Base-by-base conservation (phyloP, 2,329 filamentous ascomycete species). In the Thelonectria rubi region DNA sequence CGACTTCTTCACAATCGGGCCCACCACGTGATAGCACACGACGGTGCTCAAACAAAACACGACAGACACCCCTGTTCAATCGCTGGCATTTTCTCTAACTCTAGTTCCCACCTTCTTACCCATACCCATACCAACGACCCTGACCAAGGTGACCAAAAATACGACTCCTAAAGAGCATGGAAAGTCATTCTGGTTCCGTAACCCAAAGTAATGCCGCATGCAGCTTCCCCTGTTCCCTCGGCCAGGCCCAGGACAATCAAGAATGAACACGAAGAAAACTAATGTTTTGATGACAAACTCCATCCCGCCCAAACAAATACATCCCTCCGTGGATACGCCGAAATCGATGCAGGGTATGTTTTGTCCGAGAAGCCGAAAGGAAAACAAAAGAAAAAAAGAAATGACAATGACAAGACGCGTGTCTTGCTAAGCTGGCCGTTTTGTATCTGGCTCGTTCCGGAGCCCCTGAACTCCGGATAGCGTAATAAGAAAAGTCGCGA, bases 321-420 rank as follows among this genome's bases (percentile, higher is more conserved):
- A 51, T 49, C 58, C 60, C 69, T 62, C 58, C 56, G 32, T 66
- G 43, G 60, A 57, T 61, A 60, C 70, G 70, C 70, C 70, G 51
- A 65, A 64, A 67, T 67, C 58, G 60, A 72, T 72, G 70, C 67
- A 68, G 70, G 70, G 68, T 72, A 72, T 72, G 69, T 70, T 71
- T 64, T 60, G 30, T 57, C 43, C 48, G 46, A 55, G 8, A 32
- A 50, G 34, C 39, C 34, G 37, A 47, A 42, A 55, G 24, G 10
- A 60, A 69, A 46, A 67, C 5, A 30, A 30, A 30, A 30, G 8
- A 30, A 30, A 30, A 30, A 30, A 63, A 30, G 7, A 57, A 54
- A 45, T 15, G 26, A 53, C 52, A 64, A 62, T 64, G 64, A 62
- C 52, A 53, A 66, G 65, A 67, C 64, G 60, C 43, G 50, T 61